These are phyloP conservation scores for Cicer judaicum DNA, from an alignment of 306 rosid species.

Conservation along the genomic window DNA sequence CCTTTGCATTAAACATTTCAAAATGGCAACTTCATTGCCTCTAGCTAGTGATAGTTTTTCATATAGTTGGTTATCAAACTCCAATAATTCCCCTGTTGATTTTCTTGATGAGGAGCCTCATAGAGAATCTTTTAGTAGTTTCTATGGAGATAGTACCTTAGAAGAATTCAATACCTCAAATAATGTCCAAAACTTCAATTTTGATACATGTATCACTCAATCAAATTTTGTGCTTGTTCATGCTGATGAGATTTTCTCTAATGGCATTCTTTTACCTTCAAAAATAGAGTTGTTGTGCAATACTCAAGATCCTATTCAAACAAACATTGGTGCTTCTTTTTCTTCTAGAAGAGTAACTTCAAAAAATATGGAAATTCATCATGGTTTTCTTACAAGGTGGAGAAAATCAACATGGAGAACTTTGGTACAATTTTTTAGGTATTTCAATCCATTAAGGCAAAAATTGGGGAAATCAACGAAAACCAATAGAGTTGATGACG, in stretches of 20 bases:
- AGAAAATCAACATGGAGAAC: conserved; percentile 46
- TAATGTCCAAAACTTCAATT: conserved; percentile 52
- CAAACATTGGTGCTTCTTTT: conserved; percentile 35
- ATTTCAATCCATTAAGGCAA: conserved; percentile 39
- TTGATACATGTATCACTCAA: conserved; percentile 49
- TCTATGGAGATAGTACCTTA: not conserved
- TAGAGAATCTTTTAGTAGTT: conserved; percentile 24
- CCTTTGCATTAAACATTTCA: conserved; percentile 22
- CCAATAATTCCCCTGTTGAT: conserved; percentile 24
- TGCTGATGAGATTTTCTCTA: conserved; percentile 74
- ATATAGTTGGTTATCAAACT: conserved; percentile 66
- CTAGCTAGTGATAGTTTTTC: conserved; percentile 78
- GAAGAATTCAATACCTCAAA: not conserved
- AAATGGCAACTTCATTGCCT: conserved; percentile 56
- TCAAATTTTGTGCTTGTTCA: conserved; percentile 51
- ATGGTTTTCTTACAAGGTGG: conserved; percentile 48
- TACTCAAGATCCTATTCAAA: conserved; percentile 39
- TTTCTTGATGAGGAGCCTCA: conserved; percentile 26
- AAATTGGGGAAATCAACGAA: conserved; percentile 48
- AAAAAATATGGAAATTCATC: conserved; percentile 31
- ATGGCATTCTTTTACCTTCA: conserved; percentile 53
- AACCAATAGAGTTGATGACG: conserved; percentile 50
- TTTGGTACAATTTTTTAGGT: conserved; percentile 41
- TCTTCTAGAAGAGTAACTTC: conserved; percentile 42
- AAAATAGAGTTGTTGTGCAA: not conserved